Evolutionary conservation across 2,329 filamentous ascomycete species (phyloP), one percentile per base, ranked within the genome.

Genomic region (Conoideocrella luteorostrata): DNA sequence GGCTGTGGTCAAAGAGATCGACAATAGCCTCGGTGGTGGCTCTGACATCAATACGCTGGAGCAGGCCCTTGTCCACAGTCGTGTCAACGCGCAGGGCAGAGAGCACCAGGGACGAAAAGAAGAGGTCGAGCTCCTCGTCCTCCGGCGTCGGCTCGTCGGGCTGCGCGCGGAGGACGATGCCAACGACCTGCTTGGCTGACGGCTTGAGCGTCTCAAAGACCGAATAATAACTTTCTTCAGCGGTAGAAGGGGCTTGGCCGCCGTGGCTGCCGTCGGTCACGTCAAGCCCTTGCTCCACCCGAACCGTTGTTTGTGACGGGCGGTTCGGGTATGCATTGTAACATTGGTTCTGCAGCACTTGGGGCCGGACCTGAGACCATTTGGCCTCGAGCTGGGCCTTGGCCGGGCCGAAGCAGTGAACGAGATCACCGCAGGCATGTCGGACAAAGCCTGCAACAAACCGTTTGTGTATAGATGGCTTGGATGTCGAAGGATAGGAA

Each of bases 1-100:
- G 50, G 22, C 47, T 43, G 6, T 32, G 36, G 40, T 60, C 56
- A 35, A 60, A 59, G 9, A 57, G 44, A 13, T 50, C 39, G 11
- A 51, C 47, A 17, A 52, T 45, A 18, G 40, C 18, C 7, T 50
- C 49, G 11, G 42, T 48, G 22, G 39, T 32, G 11, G 18, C 20
- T 2, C 46, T 30, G 5, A 28, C 10, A 10, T 43, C 34, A 17
- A 32, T 11, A 7, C 21, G 5, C 5, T 13, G 13, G 2, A 47
- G 35, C n/a, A 41, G 5, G 9, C 13, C 9, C 3, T 15, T 21
- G 20, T 44, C 37, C 2, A 41, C 22, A 3, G 33, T 20, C 2
- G 35, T 41, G 17, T 36, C 41, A 12, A 44, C 18, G 6, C n/a
- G 24, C 17, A 47, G 11, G 20, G 30, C 29, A 12, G 26, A 32